Conservation (phyloP, 2,329 filamentous ascomycete species). For the Cryphonectria radicalis region DNA sequence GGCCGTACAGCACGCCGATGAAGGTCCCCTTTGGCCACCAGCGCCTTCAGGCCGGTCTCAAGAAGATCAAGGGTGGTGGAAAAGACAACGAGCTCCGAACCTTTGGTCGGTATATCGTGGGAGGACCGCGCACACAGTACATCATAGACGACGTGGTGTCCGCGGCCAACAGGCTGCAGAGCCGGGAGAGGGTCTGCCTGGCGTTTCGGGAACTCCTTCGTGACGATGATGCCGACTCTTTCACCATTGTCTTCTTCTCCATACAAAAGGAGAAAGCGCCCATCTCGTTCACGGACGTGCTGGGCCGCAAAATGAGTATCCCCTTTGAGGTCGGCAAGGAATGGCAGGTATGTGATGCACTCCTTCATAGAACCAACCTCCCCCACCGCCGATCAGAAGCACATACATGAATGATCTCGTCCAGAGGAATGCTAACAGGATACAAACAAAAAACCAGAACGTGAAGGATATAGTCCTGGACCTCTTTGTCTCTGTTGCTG, state of each 20-base stretch:
- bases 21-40: constrained; percentile 24
- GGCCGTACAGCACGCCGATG: neutral
- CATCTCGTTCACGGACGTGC: constrained; percentile 16
- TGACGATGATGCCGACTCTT: neutral
- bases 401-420: neutral
- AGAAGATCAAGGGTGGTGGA: neutral
- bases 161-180: constrained; percentile 20
- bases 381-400: no score
- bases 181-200: constrained; percentile 19
- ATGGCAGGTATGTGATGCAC: constrained; percentile 14
- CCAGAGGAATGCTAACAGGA: neutral
- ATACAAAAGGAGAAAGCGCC: constrained; percentile 20
- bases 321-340: constrained; percentile 16
- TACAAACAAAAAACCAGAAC: neutral
- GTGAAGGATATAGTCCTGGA: constrained; percentile 3
- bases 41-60: constrained; percentile 21
- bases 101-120: constrained; percentile 10
- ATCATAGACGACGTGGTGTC: constrained; percentile 8
- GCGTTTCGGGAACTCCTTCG: constrained; percentile 9
- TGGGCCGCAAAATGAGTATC: constrained; percentile 16
- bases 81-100: neutral
- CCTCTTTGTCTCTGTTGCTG: neutral
- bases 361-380: no score
- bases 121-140: neutral
- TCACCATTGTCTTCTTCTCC: constrained; percentile 20